A percentile compares a stretch with the other conserved stretches of the same genome.
These are phyloP conservation scores for Lathyrus tuberosus DNA, from an alignment of 306 rosid species.

Conservation along the genomic window DNA sequence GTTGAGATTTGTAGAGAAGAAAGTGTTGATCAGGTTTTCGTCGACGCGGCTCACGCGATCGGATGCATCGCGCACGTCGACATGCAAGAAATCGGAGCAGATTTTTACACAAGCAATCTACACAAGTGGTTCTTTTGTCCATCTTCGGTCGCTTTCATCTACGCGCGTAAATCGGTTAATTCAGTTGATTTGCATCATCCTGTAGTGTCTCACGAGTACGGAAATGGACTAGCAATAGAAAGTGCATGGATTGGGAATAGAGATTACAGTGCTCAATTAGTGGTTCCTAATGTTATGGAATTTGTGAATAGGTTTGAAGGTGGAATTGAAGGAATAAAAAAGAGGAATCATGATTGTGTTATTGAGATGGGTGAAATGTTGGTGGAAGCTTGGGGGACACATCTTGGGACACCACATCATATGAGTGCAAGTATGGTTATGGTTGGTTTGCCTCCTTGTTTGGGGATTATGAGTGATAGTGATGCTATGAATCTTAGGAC, in stretches of 20 bases:
- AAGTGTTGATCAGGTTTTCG: conserved; percentile 86
- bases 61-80: conserved; percentile 80
- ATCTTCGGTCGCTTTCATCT: conserved; percentile 81
- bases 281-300: conserved; percentile 73
- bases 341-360: conserved; percentile 80
- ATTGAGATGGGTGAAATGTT: conserved; percentile 90
- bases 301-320: conserved; percentile 80
- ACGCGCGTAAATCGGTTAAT: conserved; percentile 36
- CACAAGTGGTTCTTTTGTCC: conserved; percentile 98
- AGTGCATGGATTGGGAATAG: conserved; percentile 98
- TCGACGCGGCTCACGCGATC: conserved; percentile 89
- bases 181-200: conserved; percentile 78
- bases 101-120: conserved; percentile 86
- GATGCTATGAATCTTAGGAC: conserved; percentile 67
- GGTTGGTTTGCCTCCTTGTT: conserved; percentile 83
- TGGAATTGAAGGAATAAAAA: conserved; percentile 88
- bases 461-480: conserved; percentile 64
- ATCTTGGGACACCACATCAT: conserved; percentile 73
- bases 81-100: conserved; percentile 90
- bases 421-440: conserved; percentile 94
- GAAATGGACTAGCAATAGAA: conserved; percentile 84
- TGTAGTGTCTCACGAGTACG: conserved; percentile 90
- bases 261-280: conserved; percentile 91
- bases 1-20: conserved; percentile 88
- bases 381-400: conserved; percentile 79